Evolutionary conservation across 345 rosid genomes (phyloP).

Genomic region (Bruguiera sexangula): DNA sequence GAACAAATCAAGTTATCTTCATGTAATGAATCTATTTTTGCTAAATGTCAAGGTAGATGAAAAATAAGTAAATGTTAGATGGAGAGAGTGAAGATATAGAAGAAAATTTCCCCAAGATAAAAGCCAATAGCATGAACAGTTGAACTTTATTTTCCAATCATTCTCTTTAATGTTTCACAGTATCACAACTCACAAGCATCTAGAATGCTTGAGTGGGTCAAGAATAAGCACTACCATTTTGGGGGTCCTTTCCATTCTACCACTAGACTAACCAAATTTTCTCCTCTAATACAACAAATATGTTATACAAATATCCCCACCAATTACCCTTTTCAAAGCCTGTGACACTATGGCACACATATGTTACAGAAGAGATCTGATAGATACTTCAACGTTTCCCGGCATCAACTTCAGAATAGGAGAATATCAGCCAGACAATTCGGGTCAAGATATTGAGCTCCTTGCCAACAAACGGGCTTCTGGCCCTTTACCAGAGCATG

Average conservation of each 20-base stretch:
- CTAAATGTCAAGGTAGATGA: neutral
- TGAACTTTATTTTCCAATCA: constrained; percentile 19
- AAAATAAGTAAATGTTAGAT: neutral
- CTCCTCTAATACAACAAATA: constrained; percentile 9
- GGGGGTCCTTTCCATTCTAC: constrained; percentile 20
- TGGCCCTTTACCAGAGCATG: neutral
- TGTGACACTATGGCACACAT: constrained; percentile 14
- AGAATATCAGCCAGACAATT: neutral
- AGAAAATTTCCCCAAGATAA: neutral
- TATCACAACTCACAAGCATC: constrained; percentile 13
- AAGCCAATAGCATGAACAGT: neutral
- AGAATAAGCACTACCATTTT: constrained; percentile 13
- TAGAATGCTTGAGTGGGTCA: neutral
- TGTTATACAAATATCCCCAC: constrained; percentile 1
- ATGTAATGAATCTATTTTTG: too few relatives aligned
- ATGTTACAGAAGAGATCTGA: constrained; percentile 23
- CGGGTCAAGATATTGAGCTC: neutral
- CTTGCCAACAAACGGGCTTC: neutral
- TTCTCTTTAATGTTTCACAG: neutral
- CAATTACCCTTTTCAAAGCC: constrained; percentile 4
- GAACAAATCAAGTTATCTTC: too few relatives aligned
- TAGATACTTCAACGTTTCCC: constrained; percentile 5
- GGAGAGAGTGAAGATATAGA: neutral
- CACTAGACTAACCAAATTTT: constrained; percentile 12
- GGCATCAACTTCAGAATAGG: neutral